Evolutionary conservation across 257 asterid species (phyloP), one percentile per base, ranked within the genome.

Genomic region (Craterostigma plantagineum): DNA sequence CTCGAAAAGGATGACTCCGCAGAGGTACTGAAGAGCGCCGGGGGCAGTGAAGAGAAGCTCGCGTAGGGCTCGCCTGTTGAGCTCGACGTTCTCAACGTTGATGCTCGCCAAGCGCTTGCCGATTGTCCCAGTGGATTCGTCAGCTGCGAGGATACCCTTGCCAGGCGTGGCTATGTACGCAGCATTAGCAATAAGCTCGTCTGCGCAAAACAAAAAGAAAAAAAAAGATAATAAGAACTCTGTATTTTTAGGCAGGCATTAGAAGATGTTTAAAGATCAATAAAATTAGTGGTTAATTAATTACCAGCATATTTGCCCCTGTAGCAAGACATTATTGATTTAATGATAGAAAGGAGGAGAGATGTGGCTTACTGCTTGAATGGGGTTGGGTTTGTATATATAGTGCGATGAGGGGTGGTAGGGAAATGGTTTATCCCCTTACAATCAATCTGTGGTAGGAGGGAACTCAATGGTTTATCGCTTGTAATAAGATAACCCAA

Each of bases 71-170:
- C 93, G 71, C 70, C 95, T 69, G 70, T 73, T 83, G 9, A 72
- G 3, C 68, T 83, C 95, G 7, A 64, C 73, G 18, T 83, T 83
- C 65, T 83, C 95, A 33, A 79, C 93, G 7, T 71, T 79, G 47
- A 83, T 83, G 72, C 93, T 73, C 10, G 91, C 52, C 15, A 83
- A 53, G 51, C 95, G 93, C 64, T 83, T 83, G 43, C 95, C 95
- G 42, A 83, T 83, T 15, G 95, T 83, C 47, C 95, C 95, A 13
- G 95, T 83, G 11, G 95, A 83, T 47, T 83, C 95, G 13, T 83
- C 95, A 47, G 95, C 95, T 38, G 95, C 95, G 50, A 83, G 95
- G 54, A 83, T 83, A 63, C 95, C 95, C 79, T 83, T 83, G 1
- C 95, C 95, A 37, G 95, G 91, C 40, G 87, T 79, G 12, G 71